Evolutionary conservation across 2,329 filamentous ascomycete species (phyloP), one percentile per base, ranked within the genome.

Genomic region (Verticillium longisporum): DNA sequence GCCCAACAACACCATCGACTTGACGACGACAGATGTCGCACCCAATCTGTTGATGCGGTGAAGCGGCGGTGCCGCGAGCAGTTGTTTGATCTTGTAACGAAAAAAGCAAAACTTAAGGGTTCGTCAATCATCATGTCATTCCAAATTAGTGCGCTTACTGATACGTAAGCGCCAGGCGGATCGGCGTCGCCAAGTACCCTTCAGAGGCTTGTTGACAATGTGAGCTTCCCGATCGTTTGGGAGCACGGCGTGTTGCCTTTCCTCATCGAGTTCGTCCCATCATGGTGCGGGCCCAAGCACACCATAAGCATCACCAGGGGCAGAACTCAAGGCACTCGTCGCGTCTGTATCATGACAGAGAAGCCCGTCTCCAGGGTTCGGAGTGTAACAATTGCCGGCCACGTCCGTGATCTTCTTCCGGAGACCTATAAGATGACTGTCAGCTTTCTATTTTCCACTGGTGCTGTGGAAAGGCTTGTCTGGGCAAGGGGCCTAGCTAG

Each of bases 201-300:
- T 10, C 69, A 69, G 3, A 69, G 65, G 14, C 64, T 70, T 13
- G 55, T 73, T 50, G 76, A 78, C 36, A 67, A 67, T 1, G 69
- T 72, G 0, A 74, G 67, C 60, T 80, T 79, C 59, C 72, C 77
- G 0, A 60, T 78, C 0, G 63, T 78, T 4, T 80, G 77, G 69
- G 77, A 80, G 57, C 77, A 79, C 53, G 70, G 72, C 10, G 68
- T 79, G 2, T 73, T 80, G 1, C 77, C 78, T 3, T 79, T 80
- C 60, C 69, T 80, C 0, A 65, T 72, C 57, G 74, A 77, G 54
- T 74, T 77, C 58, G 65, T 80, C 34, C 76, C 76, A 2, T 72
- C 71, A 37, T 79, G 75, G 76, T 72, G 75, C 55, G 75, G 76
- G 0, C 70, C 73, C 0, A 71, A 72, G 6, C 75, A 79, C 58